A percentile compares a stretch with the other conserved stretches of the same genome.
Conservation (phyloP, 2,329 filamentous ascomycete species). For the Septoria petroselini region DNA sequence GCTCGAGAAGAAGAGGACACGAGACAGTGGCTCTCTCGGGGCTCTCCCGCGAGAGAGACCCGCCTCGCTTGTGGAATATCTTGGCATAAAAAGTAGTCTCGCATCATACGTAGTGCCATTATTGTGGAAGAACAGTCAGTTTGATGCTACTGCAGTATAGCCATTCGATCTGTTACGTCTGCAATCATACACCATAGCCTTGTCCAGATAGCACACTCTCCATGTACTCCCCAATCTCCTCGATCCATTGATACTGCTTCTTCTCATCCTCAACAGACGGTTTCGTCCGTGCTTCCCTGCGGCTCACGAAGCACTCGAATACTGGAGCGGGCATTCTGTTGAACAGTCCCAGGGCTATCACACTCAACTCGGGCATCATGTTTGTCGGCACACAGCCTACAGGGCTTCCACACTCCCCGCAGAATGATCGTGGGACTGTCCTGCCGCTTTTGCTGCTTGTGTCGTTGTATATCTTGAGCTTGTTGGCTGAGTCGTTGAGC, state of each 20-base stretch:
- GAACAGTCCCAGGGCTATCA: conserved; percentile 23
- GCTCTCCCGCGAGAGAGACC: not conserved
- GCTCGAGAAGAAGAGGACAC: not conserved
- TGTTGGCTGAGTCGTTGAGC: conserved; percentile 16
- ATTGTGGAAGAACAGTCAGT: too few relatives aligned
- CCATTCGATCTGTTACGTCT: too few relatives aligned
- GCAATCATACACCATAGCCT: not conserved
- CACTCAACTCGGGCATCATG: conserved; percentile 7
- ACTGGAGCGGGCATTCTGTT: conserved; percentile 20
- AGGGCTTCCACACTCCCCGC: conserved; percentile 22
- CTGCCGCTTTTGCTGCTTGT: conserved; percentile 19
- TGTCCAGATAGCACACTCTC: not conserved
- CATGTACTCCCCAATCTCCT: conserved; percentile 6
- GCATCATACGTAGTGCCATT: too few relatives aligned
- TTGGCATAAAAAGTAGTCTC: too few relatives aligned
- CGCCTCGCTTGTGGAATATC: too few relatives aligned
- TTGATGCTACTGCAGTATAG: too few relatives aligned
- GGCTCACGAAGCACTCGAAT: conserved; percentile 15
- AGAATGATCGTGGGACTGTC: conserved; percentile 21
- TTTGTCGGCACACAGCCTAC: conserved; percentile 11
- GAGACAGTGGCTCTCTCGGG: not conserved
- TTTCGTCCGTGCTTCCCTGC: conserved; percentile 4
- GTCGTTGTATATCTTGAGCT: conserved; percentile 22
- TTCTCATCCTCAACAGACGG: not conserved
- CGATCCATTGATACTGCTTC: not conserved